Base-by-base conservation (phyloP, 257 asterid genomes). In the Capsicum baccatum region DNA sequence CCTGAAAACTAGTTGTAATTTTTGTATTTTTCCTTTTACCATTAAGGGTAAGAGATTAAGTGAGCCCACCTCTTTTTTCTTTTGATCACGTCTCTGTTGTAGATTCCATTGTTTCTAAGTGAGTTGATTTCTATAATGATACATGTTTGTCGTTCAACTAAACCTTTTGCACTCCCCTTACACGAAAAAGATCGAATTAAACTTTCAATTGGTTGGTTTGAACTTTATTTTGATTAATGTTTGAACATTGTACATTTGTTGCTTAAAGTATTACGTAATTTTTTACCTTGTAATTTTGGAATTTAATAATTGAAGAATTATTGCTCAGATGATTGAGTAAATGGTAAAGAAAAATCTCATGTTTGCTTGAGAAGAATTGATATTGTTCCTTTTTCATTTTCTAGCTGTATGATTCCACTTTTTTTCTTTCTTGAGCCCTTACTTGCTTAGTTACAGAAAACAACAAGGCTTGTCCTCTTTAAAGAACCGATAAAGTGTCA, bases 1-100 rank as follows among this genome's bases (percentile, higher is more conserved):
- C 64, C 14, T 78, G 82, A 78, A 78, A 78, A 78, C 50, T 78
- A 78, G 50, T 54, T 78, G 64, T 78, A 78, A 78, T 78, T 78
- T 50, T 78, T 78, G 82, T 78, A 78, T 54, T 78, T 78, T 54
- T 78, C 15, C 47, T 78, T 33, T 78, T 78, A 78, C 82, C 82
- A 54, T 26, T 13, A 54, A 54, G 82, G 82, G 82, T 78, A 54
- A 54, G 64, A 78, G 64, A 54, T 78, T 78, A 78, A 54, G 64
- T 35, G 81, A 78, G 50, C 64, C 81, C 14, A 26, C 47, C 14
- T 13, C 62, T 26, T 78, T 21, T 78, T 78, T 33, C 9, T 54
- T 78, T 52, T 54, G 47, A 55, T 33, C 82, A 33, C 6, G 26
- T 54, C 8, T 33, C 42, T 78, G 33, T 33, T 78, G 64, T 54